Evolutionary conservation across 2,329 filamentous ascomycete species (phyloP).

Genomic region (Trichoderma sp.): DNA sequence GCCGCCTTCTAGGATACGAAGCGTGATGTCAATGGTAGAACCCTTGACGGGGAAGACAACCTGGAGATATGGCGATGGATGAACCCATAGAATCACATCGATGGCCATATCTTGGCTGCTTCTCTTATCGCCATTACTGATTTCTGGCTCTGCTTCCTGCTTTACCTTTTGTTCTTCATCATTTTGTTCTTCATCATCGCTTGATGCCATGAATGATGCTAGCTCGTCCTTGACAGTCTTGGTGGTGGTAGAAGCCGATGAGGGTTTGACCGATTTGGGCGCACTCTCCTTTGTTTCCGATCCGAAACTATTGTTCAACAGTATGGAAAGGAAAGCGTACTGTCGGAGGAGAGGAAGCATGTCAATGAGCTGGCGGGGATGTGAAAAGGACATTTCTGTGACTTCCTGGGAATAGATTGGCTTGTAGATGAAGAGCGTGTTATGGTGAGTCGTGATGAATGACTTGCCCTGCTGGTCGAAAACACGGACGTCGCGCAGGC

Average conservation of each 20-base stretch:
- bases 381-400: slow-evolving; percentile 68
- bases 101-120: slow-evolving; percentile 32
- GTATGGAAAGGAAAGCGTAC: slow-evolving; percentile 65
- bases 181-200: not conserved
- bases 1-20: slow-evolving; percentile 60
- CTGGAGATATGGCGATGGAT: slow-evolving; percentile 48
- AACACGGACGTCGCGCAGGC: slow-evolving; percentile 45
- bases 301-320: slow-evolving; percentile 62
- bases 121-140: not conserved
- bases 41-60: slow-evolving; percentile 52
- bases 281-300: slow-evolving; percentile 29
- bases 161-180: not conserved
- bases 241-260: slow-evolving; percentile 20
- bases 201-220: slow-evolving; percentile 29
- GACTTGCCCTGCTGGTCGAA: slow-evolving; percentile 33
- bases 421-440: slow-evolving; percentile 67
- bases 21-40: slow-evolving; percentile 49
- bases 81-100: slow-evolving; percentile 52
- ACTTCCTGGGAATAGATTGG: slow-evolving; percentile 67
- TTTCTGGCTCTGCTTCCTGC: not conserved
- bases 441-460: slow-evolving; percentile 44
- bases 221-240: slow-evolving; percentile 34
- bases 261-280: not conserved
- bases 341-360: slow-evolving; percentile 73
- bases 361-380: slow-evolving; percentile 70